Evolutionary conservation across 2,329 filamentous ascomycete genomes (phyloP).

Genomic region (Trichocomaceae sp.): DNA sequence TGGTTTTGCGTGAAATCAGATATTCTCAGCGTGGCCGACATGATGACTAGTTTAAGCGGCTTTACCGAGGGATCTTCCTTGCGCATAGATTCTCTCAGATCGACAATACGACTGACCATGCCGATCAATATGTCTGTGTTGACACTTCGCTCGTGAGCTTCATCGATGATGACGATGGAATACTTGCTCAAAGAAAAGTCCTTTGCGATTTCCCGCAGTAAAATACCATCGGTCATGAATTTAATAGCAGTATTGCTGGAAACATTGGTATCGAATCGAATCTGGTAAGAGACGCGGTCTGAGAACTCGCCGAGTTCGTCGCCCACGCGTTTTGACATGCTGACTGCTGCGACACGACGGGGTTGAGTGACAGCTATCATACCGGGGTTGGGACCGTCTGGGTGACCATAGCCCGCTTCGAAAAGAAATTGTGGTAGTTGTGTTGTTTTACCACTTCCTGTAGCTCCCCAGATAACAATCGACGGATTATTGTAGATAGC

Average conservation of each 20-base stretch:
- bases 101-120: slow-evolving; percentile 89
- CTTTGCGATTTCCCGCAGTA: slow-evolving; percentile 82
- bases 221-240: slow-evolving; percentile 97
- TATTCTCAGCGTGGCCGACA: slow-evolving; percentile 91
- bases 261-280: slow-evolving; percentile 84
- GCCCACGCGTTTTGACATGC: slow-evolving; percentile 87
- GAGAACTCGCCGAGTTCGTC: slow-evolving; percentile 75
- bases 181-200: slow-evolving; percentile 87
- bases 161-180: slow-evolving; percentile 88
- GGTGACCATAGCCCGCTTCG: slow-evolving; percentile 82
- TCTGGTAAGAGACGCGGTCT: slow-evolving; percentile 81
- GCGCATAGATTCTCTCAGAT: slow-evolving; percentile 68
- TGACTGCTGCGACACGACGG: slow-evolving; percentile 87
- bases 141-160: slow-evolving; percentile 93
- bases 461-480: slow-evolving; percentile 88
- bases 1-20: slow-evolving; percentile 84
- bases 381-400: slow-evolving; percentile 71
- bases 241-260: slow-evolving; percentile 81
- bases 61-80: slow-evolving; percentile 63
- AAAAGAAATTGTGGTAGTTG: slow-evolving; percentile 95
- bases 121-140: slow-evolving; percentile 98
- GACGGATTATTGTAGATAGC: slow-evolving; percentile 86
- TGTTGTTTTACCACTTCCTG: slow-evolving; percentile 95
- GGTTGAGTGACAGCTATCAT: slow-evolving; percentile 96
- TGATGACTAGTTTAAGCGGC: slow-evolving; percentile 89